phyloP scores from a whole-genome alignment of 805 yeast species.

The Candida caryicola region DNA sequence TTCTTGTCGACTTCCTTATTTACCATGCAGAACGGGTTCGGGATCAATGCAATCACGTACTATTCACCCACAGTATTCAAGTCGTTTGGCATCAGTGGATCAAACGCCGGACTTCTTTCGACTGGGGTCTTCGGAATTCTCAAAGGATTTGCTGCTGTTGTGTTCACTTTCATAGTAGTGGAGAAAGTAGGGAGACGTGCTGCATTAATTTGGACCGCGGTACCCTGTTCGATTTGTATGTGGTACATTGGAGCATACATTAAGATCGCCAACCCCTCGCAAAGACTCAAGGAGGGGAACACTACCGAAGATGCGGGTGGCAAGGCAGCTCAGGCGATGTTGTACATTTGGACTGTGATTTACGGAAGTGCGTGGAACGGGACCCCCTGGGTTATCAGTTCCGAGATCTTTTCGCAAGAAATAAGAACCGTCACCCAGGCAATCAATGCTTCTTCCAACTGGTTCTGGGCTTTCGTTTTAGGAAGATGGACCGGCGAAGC shows the following conservation, averaged over 20 bases:
- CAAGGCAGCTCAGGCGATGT: constrained; percentile 43
- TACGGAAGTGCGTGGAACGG: constrained; percentile 47
- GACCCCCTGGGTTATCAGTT: constrained; percentile 46
- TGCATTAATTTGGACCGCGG: constrained; percentile 36
- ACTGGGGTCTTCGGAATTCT: constrained; percentile 54
- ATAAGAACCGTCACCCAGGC: constrained; percentile 43
- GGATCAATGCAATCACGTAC: constrained; percentile 51
- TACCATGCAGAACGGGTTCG: constrained; percentile 45
- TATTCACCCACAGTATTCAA: constrained; percentile 52
- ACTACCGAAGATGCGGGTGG: constrained; percentile 31
- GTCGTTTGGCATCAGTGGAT: constrained; percentile 47
- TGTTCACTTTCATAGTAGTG: constrained; percentile 46
- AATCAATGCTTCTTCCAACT: constrained; percentile 43
- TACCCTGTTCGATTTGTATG: constrained; percentile 43
- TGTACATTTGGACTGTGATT: constrained; percentile 46
- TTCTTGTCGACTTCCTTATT: constrained; percentile 37
- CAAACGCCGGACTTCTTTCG: constrained; percentile 45
- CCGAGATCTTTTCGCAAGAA: constrained; percentile 45
- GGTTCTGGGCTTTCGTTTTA: constrained; percentile 52
- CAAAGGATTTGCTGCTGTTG: constrained; percentile 42
- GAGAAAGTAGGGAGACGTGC: constrained; percentile 47
- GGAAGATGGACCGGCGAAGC: constrained; percentile 47
- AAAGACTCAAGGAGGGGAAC: constrained; percentile 20
- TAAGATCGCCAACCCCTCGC: constrained; percentile 33
- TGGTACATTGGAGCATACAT: constrained; percentile 50